Base-by-base conservation (phyloP, 2,329 filamentous ascomycete genomes). In the Tothia fuscella region DNA sequence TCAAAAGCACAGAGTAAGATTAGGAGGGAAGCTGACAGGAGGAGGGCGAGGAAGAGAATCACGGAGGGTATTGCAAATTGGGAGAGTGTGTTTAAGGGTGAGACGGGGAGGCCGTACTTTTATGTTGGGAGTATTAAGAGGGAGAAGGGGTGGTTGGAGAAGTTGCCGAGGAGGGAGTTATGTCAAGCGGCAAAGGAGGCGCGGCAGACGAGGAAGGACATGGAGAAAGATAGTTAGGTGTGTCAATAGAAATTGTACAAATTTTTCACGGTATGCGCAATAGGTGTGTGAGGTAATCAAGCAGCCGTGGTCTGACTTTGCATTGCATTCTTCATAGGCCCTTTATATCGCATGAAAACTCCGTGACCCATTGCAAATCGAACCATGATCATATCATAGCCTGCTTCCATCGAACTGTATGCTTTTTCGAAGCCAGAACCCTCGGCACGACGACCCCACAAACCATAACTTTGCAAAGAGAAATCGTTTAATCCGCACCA, bases 31-130 rank as follows among this genome's bases (percentile, higher is more conserved):
- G 61, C 71, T 56, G 89, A 94, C 65, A 52, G 70, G 38, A 67
- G 70, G 40, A 64, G 70, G 38, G 89, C 88, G 19, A 67, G 65
- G 59, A 64, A 72, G 49, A 72, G 76, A 58, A 81, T 85, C 2
- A 59, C 75, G 46, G 73, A 77, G 17, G 75, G 76, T 10, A 67
- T 98, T 43, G 67, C 73, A 56, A 80, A 89, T 60, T 96, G 88
- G 91, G 77, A 81, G 46, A 68, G 73, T 39, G 86, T 96, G 64
- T 96, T 95, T 47, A 47, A 59, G 9, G 67, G 67, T 1, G 64
- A 65, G 55, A 82, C 80, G 43, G 83, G 77, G 56, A 74, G 80
- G 55, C 86, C 85, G 65, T 96, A 96, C 63, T 74, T 76, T 47
- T 74, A 76, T 61, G 82, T 93, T 4, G 91, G 91, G 3, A 74